A percentile compares a stretch with the other conserved stretches of the same genome.
These are phyloP conservation scores for Curvularia hawaiiensis DNA, from an alignment of 2,329 filamentous ascomycete species.

Conservation along the genomic window DNA sequence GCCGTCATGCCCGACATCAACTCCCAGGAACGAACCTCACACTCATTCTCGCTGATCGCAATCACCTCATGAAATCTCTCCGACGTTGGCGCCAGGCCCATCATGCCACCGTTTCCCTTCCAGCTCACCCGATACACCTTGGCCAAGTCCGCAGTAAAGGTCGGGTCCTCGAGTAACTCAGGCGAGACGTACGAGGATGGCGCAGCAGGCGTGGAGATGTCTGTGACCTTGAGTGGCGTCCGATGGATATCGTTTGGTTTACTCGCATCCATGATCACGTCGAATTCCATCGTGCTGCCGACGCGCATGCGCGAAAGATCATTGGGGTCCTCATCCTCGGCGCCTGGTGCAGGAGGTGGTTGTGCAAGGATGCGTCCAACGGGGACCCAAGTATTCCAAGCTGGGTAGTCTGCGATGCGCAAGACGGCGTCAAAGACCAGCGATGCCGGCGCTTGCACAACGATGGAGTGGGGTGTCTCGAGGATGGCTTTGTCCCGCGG, in stretches of 20 bases:
- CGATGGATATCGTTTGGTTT: slow-evolving; percentile 14
- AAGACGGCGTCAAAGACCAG: slow-evolving; percentile 27
- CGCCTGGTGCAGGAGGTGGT: slow-evolving; percentile 1
- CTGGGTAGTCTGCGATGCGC: slow-evolving; percentile 19
- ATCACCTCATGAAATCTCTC: slow-evolving; percentile 32
- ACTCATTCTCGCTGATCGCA: slow-evolving; percentile 16
- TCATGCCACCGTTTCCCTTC: slow-evolving; percentile 23
- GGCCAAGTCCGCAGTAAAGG: slow-evolving; percentile 23
- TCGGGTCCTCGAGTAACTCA: slow-evolving; percentile 11
- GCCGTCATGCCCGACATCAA: slow-evolving; percentile 28
- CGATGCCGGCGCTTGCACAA: slow-evolving; percentile 22
- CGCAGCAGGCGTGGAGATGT: slow-evolving; percentile 23
- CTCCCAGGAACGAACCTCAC: slow-evolving; percentile 31
- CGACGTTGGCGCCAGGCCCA: slow-evolving; percentile 13
- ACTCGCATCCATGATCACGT: slow-evolving; percentile 24
- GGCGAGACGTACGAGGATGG: slow-evolving; percentile 21
- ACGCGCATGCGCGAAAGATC: slow-evolving; percentile 9
- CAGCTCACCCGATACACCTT: slow-evolving; percentile 29
- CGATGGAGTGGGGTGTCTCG: slow-evolving; percentile 10
- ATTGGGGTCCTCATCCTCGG: background rate
- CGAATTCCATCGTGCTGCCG: slow-evolving; percentile 26
- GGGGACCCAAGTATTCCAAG: slow-evolving; percentile 31
- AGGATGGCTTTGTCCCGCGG: slow-evolving; percentile 15
- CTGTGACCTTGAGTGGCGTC: slow-evolving; percentile 24
- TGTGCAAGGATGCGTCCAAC: slow-evolving; percentile 18